phyloP scores from a whole-genome alignment of 164 flowering plant species.

The Kingdonia uniflora region DNA sequence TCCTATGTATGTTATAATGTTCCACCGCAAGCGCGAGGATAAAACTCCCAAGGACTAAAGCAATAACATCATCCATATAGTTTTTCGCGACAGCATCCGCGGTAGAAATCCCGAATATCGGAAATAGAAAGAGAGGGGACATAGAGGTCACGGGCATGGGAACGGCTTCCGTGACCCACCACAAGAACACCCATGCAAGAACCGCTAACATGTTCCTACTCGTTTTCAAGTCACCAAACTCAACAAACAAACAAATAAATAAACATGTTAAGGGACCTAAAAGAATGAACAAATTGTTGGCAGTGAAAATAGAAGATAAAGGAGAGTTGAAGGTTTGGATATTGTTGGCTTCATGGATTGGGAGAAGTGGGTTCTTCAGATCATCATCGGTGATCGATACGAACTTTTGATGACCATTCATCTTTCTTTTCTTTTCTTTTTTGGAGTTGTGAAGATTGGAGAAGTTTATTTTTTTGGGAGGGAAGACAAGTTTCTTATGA shows the following conservation, averaged over 20 bases:
- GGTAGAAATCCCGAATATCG: constrained; percentile 66
- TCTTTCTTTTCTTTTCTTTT: too few relatives aligned
- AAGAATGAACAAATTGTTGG: constrained; percentile 36
- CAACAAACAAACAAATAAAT: constrained; percentile 33
- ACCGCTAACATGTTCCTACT: constrained; percentile 62
- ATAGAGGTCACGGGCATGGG: constrained; percentile 92
- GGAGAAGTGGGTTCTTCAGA: constrained; percentile 48
- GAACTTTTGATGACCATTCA: too few relatives aligned
- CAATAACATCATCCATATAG: constrained; percentile 81
- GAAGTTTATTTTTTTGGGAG: too few relatives aligned
- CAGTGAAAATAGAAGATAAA: constrained; percentile 30
- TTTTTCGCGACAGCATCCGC: constrained; percentile 69
- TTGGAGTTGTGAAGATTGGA: too few relatives aligned
- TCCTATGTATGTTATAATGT: constrained; percentile 24
- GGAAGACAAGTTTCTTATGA: too few relatives aligned
- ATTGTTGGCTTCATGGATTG: constrained; percentile 15
- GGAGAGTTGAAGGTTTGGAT: constrained; percentile 17
- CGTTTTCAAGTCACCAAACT: constrained; percentile 23
- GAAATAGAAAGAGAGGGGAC: constrained; percentile 86
- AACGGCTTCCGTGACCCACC: constrained; percentile 97
- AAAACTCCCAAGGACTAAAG: constrained; percentile 84
- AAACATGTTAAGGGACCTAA: constrained; percentile 55
- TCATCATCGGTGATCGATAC: constrained; percentile 13
- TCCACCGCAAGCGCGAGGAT: constrained; percentile 93
- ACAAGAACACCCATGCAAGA: constrained; percentile 69